Evolutionary conservation across 2,329 filamentous ascomycete species (phyloP).

Genomic region (Penicillium sp.): DNA sequence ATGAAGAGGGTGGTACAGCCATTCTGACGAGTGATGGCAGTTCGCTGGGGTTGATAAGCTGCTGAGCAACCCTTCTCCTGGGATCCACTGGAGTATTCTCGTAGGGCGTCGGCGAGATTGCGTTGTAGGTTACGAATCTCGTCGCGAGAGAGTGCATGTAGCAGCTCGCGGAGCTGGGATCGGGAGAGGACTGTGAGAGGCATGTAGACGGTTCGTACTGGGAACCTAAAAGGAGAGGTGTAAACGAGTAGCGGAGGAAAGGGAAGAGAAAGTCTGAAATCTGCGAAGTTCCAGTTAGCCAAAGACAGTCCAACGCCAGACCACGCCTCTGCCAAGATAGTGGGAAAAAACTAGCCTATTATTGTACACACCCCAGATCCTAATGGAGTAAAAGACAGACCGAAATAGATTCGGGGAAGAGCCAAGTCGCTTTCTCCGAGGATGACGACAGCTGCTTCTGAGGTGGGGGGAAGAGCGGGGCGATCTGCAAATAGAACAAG

Average conservation of each 20-base stretch:
- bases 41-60: slow-evolving; percentile 61
- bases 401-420: background rate
- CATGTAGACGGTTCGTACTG: slow-evolving; percentile 40
- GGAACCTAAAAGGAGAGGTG: background rate
- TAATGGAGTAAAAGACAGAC: background rate
- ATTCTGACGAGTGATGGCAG: slow-evolving; percentile 58
- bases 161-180: slow-evolving; percentile 53
- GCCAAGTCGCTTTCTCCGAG: background rate
- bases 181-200: slow-evolving; percentile 60
- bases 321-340: slow-evolving; percentile 5
- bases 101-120: slow-evolving; percentile 58
- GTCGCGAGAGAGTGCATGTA: slow-evolving; percentile 55
- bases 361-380: background rate
- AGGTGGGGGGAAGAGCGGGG: slow-evolving; percentile 5
- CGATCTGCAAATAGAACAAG: background rate
- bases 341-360: slow-evolving; percentile 1
- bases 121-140: slow-evolving; percentile 58
- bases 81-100: slow-evolving; percentile 63
- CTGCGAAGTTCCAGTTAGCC: slow-evolving; percentile 7
- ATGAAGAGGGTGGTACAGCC: slow-evolving; percentile 65
- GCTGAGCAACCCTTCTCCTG: slow-evolving; percentile 59
- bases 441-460: slow-evolving; percentile 2
- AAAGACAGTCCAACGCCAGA: background rate
- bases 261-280: slow-evolving; percentile 1
- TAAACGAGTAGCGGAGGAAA: background rate